phyloP scores from a whole-genome alignment of 2,329 filamentous ascomycete genomes.

The Nannizziopsis arthrosporioides region DNA sequence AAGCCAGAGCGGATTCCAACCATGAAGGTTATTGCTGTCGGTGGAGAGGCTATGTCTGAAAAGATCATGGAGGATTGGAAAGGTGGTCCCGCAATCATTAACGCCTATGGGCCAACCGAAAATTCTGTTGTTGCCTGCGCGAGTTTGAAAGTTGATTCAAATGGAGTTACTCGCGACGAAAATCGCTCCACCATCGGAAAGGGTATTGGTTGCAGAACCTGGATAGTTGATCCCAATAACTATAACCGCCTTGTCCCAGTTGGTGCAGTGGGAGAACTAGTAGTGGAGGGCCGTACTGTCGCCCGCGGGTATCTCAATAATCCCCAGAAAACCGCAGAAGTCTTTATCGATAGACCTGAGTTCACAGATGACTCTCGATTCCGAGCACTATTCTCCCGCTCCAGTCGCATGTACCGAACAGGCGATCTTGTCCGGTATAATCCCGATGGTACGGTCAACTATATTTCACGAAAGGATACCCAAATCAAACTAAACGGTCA shows the following conservation, averaged over 20 bases:
- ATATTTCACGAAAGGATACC: conserved; percentile 21
- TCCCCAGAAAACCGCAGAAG: conserved; percentile 42
- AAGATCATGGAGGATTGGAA: conserved; percentile 36
- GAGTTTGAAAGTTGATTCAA: conserved; percentile 22
- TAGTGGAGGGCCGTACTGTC: conserved; percentile 36
- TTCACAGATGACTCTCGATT: conserved; percentile 14
- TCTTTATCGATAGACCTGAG: conserved; percentile 42
- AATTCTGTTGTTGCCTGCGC: conserved; percentile 24
- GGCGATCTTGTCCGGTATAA: conserved; percentile 21
- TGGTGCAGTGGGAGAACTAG: conserved; percentile 37
- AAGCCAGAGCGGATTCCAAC: conserved; percentile 35
- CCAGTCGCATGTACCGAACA: conserved; percentile 18
- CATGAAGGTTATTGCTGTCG: conserved; percentile 34
- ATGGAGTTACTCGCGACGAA: conserved; percentile 18
- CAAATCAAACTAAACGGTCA: conserved; percentile 55
- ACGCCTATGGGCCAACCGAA: conserved; percentile 36
- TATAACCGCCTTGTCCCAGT: conserved; percentile 33
- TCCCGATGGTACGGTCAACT: conserved; percentile 16
- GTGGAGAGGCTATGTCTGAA: conserved; percentile 36
- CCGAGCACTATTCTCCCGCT: conserved; percentile 12
- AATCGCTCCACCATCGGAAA: conserved; percentile 27
- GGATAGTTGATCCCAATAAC: conserved; percentile 32
- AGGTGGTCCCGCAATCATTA: conserved; percentile 33
- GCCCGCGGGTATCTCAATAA: conserved; percentile 47
- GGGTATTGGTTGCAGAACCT: conserved; percentile 26